Evolutionary conservation across 371 early-diverging fungal species (phyloP), one percentile per base, ranked within the genome.

Genomic region (Saksenaea vasiformis): DNA sequence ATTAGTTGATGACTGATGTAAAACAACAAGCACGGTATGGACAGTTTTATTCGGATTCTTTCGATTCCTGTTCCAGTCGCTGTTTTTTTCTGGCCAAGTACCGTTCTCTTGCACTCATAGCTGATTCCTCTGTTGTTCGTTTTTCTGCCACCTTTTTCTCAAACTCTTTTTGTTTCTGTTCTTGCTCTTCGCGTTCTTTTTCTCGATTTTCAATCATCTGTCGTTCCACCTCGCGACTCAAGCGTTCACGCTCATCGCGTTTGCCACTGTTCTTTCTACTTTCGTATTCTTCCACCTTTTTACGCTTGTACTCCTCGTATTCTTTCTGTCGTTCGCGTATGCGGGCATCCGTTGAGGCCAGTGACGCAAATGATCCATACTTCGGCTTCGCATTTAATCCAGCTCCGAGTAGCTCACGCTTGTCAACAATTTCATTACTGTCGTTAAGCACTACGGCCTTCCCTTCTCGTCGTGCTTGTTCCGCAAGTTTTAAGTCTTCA

Each of bases 401-500:
- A 17, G 90, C 91, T 10, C 80, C 76, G 17, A 95, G 79, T 4
- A 92, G 72, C 24, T 91, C 86, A 24, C 92, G 83, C 67, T 92
- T 92, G 69, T 95, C 94, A 15, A 95, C 90, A 47, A 95, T 80
- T 55, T 91, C 86, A 26, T 89, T 87, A 19, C 88, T 88, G 44
- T 88, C 94, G 62, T 92, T 92, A 37, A 92, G 38, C 10, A 69
- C 69, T 0, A 90, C 85, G 13, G 77, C 68, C 47, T 77, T 67
- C 34, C 89, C 81, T 72, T 82, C 73, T 47, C 72, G 71, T 38
- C 69, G 54, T 22, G 84, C 79, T 41, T 76, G 74, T 51, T 73
- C 74, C 7, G 77, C 84, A 28, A 83, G 54, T n/a, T 68, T 62
- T 0, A 64, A 60, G 15, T 77, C 72, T 28, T 72, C 69, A n/a